phyloP scores from a whole-genome alignment of 140 eudicot genomes.

The Erigeron philadelphicus region DNA sequence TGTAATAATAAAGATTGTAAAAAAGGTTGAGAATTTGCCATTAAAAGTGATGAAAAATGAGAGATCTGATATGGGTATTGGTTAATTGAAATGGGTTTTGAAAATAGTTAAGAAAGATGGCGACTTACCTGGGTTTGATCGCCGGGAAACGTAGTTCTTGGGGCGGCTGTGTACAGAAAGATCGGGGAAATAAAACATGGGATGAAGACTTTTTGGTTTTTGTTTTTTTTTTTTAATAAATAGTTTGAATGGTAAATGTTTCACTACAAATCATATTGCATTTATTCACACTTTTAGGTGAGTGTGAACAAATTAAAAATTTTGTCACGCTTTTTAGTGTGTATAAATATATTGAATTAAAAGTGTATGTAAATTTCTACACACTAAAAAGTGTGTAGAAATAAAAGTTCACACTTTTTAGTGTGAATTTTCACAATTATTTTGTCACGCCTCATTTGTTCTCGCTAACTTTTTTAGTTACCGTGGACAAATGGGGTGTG shows the following conservation, averaged over 20 bases:
- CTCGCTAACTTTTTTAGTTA: too few species aligned
- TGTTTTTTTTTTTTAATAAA: neutral
- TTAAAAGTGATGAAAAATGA: slow-evolving; percentile 7
- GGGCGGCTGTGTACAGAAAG: slow-evolving; percentile 19
- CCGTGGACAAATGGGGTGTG: too few species aligned
- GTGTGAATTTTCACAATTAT: too few species aligned
- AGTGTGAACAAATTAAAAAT: too few species aligned
- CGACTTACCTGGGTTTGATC: slow-evolving; percentile 16
- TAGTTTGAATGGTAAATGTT: slow-evolving; percentile 19
- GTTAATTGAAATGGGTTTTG: slow-evolving; percentile 11
- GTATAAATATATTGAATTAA: too few species aligned
- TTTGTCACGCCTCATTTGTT: too few species aligned
- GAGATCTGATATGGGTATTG: slow-evolving; percentile 40
- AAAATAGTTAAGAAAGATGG: neutral
- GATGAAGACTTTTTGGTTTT: slow-evolving; percentile 23
- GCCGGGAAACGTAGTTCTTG: slow-evolving; percentile 23
- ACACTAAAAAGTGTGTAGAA: too few species aligned
- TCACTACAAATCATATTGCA: too few species aligned
- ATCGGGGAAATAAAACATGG: slow-evolving; percentile 13
- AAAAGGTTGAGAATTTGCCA: slow-evolving; percentile 29
- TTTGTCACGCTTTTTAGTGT: too few species aligned
- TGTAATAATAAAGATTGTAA: slow-evolving; percentile 26
- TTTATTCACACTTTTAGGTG: too few species aligned
- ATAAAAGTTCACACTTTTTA: too few species aligned
- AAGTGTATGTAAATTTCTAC: too few species aligned